phyloP scores from a whole-genome alignment of 306 rosid species.

The Trifolium repens region DNA sequence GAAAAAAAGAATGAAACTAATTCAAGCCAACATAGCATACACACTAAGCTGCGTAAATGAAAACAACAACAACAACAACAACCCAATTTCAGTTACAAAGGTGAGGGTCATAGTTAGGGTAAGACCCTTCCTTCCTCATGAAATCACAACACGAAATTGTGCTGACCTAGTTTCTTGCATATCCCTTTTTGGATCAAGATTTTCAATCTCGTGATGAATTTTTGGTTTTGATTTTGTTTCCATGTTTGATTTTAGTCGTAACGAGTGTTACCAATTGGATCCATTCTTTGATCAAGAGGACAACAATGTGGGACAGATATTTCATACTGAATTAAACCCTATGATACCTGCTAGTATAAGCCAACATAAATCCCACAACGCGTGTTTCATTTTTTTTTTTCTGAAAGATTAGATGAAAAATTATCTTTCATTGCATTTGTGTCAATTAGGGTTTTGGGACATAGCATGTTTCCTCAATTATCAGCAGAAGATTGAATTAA shows the following conservation, averaged over 20 bases:
- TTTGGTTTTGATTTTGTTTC: background rate
- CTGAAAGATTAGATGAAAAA: no score
- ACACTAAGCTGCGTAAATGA: no score
- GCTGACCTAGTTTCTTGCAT: slow-evolving; percentile 54
- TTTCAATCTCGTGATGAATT: slow-evolving; percentile 38
- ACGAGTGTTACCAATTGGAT: slow-evolving; percentile 79
- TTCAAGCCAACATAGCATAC: no score
- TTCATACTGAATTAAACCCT: slow-evolving; percentile 70
- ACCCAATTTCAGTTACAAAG: slow-evolving; percentile 43
- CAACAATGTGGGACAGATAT: slow-evolving; percentile 70
- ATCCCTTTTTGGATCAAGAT: slow-evolving; percentile 56
- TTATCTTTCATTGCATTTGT: no score
- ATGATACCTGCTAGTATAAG: slow-evolving; percentile 54
- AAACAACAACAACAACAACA: no score
- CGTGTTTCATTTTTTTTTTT: no score
- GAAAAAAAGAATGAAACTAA: no score
- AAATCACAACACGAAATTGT: slow-evolving; percentile 42
- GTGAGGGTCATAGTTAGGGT: slow-evolving; percentile 83
- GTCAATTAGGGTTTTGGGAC: no score
- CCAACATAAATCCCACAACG: no score
- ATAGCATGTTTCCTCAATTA: no score
- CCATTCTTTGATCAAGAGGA: slow-evolving; percentile 78
- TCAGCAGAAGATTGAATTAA: no score
- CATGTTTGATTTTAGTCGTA: slow-evolving; percentile 58
- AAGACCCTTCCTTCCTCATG: slow-evolving; percentile 79